Percentiles rank a stretch among this genome's conserved stretches.
phyloP scores from a whole-genome alignment of 768 basidiomycete genomes.

The Suillus subaureus region DNA sequence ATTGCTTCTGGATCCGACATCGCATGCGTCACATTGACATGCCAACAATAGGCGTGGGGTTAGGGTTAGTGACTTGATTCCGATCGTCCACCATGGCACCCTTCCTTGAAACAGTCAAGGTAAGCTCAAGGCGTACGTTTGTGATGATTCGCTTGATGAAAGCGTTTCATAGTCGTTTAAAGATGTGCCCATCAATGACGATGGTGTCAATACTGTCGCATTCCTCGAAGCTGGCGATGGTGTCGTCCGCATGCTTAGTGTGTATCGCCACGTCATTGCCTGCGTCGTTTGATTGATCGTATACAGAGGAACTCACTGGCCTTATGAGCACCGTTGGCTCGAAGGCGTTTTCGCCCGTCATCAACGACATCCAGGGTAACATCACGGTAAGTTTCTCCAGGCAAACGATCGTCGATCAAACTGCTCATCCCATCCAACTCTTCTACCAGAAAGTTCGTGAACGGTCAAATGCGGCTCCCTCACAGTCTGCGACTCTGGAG shows the following conservation, averaged over 20 bases:
- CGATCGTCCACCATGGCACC: constrained; percentile 58
- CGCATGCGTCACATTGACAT: neutral
- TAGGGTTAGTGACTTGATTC: constrained; percentile 5
- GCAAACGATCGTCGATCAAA: neutral
- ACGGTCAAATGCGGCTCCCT: constrained; percentile 70
- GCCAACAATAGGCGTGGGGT: neutral
- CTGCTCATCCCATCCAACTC: constrained; percentile 5
- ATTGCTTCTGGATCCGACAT: too few species aligned
- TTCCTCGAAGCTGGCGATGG: constrained; percentile 92
- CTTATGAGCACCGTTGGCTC: constrained; percentile 47
- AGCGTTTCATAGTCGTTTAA: constrained; percentile 74
- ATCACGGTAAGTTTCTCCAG: constrained; percentile 63
- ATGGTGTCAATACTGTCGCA: constrained; percentile 82
- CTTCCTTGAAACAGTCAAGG: constrained; percentile 73
- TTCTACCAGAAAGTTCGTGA: constrained; percentile 80
- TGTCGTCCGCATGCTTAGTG: constrained; percentile 90
- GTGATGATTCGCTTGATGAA: neutral
- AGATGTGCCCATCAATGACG: constrained; percentile 83
- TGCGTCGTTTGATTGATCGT: neutral
- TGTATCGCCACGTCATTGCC: constrained; percentile 19
- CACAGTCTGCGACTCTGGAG: constrained; percentile 77
- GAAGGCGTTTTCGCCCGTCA: constrained; percentile 80
- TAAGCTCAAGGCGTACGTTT: constrained; percentile 19
- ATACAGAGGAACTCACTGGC: constrained; percentile 5
- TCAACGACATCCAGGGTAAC: constrained; percentile 88